Percentiles rank a stretch among this genome's conserved stretches.
phyloP scores from a whole-genome alignment of 2,329 filamentous ascomycete species.

The Xylariaceae sp. region DNA sequence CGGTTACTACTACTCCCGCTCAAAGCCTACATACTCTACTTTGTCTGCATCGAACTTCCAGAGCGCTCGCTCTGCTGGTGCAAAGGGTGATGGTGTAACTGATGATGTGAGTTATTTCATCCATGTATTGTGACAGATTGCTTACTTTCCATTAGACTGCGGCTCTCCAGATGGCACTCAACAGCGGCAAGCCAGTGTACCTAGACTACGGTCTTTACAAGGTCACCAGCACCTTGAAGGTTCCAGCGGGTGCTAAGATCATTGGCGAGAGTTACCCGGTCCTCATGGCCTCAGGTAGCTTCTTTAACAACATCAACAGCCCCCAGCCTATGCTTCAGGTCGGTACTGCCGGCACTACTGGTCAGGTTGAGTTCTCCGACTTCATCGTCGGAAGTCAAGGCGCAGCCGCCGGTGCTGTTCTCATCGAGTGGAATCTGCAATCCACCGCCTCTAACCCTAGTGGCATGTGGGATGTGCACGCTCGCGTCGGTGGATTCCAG shows the following conservation, averaged over 20 bases:
- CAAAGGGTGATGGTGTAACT: slow-evolving; percentile 67
- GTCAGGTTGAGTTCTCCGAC: slow-evolving; percentile 59
- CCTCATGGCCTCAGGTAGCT: slow-evolving; percentile 48
- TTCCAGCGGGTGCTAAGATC: slow-evolving; percentile 50
- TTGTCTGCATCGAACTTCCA: slow-evolving; percentile 58
- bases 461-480: slow-evolving; percentile 73
- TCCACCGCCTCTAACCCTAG: slow-evolving; percentile 33
- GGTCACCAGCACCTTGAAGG: slow-evolving; percentile 51
- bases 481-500: slow-evolving; percentile 68
- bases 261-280: slow-evolving; percentile 56
- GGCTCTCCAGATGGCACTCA: slow-evolving; percentile 63
- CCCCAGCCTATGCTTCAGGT: slow-evolving; percentile 56
- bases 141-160: too few species aligned
- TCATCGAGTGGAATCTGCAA: slow-evolving; percentile 62
- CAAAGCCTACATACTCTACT: slow-evolving; percentile 71
- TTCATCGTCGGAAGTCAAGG: slow-evolving; percentile 60
- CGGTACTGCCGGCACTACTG: slow-evolving; percentile 52
- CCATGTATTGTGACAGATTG: too few species aligned
- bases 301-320: slow-evolving; percentile 46
- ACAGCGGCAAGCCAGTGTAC: slow-evolving; percentile 52
- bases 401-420: slow-evolving; percentile 54
- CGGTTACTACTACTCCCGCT: slow-evolving; percentile 61
- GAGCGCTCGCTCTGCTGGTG: slow-evolving; percentile 64
- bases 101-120: slow-evolving; percentile 61
- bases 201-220: slow-evolving; percentile 60